Evolutionary conservation across 352 stramenopile species (phyloP).

Genomic region (Globisporangium nagaii): DNA sequence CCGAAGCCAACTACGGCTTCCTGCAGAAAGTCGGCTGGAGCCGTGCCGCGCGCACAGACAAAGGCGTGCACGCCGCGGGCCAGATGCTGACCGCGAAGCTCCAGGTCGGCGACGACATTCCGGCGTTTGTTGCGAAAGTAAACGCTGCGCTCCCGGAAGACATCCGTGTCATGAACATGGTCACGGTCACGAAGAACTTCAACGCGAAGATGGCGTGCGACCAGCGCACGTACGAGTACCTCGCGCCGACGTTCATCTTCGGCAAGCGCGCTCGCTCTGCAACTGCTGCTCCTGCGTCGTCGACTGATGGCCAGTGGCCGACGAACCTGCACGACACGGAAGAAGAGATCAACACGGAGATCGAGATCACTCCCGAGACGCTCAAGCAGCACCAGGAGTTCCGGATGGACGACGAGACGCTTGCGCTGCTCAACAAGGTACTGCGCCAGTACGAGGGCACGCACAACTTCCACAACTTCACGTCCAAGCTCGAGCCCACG

Average conservation of each 20-base stretch:
- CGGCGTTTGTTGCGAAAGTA: conserved; percentile 58
- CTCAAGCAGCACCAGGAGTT: conserved; percentile 71
- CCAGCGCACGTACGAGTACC: conserved; percentile 88
- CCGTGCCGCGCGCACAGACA: conserved; percentile 86
- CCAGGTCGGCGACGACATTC: conserved; percentile 69
- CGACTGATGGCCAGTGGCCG: conserved; percentile 18
- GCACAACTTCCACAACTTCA: conserved; percentile 98
- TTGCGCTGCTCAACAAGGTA: conserved; percentile 39
- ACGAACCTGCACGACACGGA: conserved; percentile 34
- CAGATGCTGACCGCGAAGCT: conserved; percentile 85
- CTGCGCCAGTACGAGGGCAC: conserved; percentile 79
- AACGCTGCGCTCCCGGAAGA: conserved; percentile 69
- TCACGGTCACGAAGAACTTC: conserved; percentile 88
- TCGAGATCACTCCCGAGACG: conserved; percentile 55
- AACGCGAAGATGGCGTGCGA: conserved; percentile 89
- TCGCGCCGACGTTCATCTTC: conserved; percentile 88
- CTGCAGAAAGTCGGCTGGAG: conserved; percentile 89
- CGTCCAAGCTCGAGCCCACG: conserved; percentile 81
- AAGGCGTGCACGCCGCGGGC: conserved; percentile 85
- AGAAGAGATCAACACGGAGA: conserved; percentile 23
- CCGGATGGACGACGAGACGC: conserved; percentile 52
- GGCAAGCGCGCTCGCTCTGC: conserved; percentile 19
- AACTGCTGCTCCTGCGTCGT: background rate
- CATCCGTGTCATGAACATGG: conserved; percentile 81
- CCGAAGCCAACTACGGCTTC: conserved; percentile 87